These are phyloP conservation scores for Saitozyma sp. DNA, from an alignment of 768 basidiomycete genomes.

Conservation along the genomic window DNA sequence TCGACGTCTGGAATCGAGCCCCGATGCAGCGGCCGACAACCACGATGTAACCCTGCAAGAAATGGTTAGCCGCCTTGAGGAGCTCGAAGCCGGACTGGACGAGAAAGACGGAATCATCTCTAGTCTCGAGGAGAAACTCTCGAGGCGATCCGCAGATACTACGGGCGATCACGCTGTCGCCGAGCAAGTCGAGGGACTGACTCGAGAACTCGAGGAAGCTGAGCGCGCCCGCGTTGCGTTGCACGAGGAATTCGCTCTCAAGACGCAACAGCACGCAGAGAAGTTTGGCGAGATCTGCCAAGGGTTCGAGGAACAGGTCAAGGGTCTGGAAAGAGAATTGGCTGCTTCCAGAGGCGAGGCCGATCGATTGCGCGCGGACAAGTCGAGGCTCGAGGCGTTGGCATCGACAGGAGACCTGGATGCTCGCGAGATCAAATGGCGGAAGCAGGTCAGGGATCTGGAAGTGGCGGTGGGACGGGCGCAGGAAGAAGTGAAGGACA, in stretches of 20 bases:
- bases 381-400: slow-evolving; percentile 24
- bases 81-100: slow-evolving; percentile 31
- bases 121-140: slow-evolving; percentile 18
- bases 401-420: slow-evolving; percentile 6
- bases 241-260: slow-evolving; percentile 34
- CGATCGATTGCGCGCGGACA: slow-evolving; percentile 30
- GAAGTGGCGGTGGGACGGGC: slow-evolving; percentile 17
- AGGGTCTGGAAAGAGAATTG: slow-evolving; percentile 28
- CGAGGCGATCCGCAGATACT: not conserved
- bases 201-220: slow-evolving; percentile 29
- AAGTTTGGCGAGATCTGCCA: slow-evolving; percentile 43
- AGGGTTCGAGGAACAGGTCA: slow-evolving; percentile 43
- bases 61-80: slow-evolving; percentile 36
- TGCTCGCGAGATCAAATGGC: slow-evolving; percentile 23
- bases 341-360: slow-evolving; percentile 14
- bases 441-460: slow-evolving; percentile 24
- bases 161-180: not conserved
- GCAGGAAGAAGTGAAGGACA: slow-evolving; percentile 7
- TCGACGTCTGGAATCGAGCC: no score
- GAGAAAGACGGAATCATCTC: slow-evolving; percentile 34
- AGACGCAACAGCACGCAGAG: slow-evolving; percentile 41
- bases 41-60: slow-evolving; percentile 30
- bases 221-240: slow-evolving; percentile 18
- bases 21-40: slow-evolving; percentile 9
- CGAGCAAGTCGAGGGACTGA: slow-evolving; percentile 16